Evolutionary conservation across 2,329 filamentous ascomycete species (phyloP).

Genomic region (Penicillium sp.): DNA sequence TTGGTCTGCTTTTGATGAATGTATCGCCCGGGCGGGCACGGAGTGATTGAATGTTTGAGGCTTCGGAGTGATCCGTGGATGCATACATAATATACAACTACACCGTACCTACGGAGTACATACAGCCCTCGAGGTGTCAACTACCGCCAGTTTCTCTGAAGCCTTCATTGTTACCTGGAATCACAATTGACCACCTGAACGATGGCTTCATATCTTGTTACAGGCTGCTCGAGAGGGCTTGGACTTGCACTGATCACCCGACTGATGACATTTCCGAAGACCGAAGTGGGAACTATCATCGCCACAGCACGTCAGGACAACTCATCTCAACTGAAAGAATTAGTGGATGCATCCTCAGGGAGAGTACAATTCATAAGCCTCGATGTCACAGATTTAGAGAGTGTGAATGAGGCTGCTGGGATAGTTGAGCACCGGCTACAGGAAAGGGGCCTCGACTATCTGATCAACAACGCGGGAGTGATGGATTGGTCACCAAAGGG

Average conservation of each 20-base stretch:
- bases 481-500: constrained; percentile 17
- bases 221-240: constrained; percentile 39
- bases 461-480: constrained; percentile 50
- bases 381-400: constrained; percentile 38
- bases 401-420: constrained; percentile 36
- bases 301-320: constrained; percentile 43
- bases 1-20: too few relatives aligned
- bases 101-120: too few relatives aligned
- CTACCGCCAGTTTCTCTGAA: background rate
- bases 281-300: constrained; percentile 43
- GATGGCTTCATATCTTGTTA: constrained; percentile 43
- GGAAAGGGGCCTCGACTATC: constrained; percentile 47
- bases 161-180: too few relatives aligned
- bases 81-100: too few relatives aligned
- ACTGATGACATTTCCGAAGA: constrained; percentile 31
- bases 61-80: background rate
- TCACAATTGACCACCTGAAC: background rate
- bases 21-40: too few relatives aligned
- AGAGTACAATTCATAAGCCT: constrained; percentile 41
- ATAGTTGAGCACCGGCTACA: constrained; percentile 35
- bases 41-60: background rate
- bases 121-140: background rate
- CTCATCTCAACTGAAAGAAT: constrained; percentile 32
- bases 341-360: constrained; percentile 36
- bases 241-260: constrained; percentile 37